These are phyloP conservation scores for Uronychia setigera DNA, from an alignment of 73 alveolate species.

Conservation along the genomic window DNA sequence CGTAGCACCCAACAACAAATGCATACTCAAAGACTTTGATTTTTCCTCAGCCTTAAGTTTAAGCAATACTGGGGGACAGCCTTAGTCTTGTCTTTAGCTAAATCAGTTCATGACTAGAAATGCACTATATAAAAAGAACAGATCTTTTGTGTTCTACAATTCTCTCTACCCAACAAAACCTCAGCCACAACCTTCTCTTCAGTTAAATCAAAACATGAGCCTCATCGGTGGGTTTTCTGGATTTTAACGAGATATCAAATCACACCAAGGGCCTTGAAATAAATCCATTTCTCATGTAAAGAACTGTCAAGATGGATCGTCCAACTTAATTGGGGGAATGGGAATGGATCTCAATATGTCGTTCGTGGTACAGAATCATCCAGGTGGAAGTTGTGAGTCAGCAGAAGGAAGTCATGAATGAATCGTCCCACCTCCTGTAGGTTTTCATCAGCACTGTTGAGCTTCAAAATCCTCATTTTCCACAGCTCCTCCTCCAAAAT, in stretches of 20 bases:
- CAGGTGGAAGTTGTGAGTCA: too few relatives aligned
- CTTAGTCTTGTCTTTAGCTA: neutral
- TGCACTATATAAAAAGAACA: neutral
- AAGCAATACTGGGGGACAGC: neutral
- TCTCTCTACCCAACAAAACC: slow-evolving; percentile 1
- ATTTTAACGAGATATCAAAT: too few relatives aligned
- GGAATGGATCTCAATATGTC: too few relatives aligned
- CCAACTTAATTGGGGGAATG: too few relatives aligned
- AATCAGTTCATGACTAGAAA: neutral
- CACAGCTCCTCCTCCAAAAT: neutral
- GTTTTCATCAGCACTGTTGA: neutral
- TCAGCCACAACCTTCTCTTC: too few relatives aligned
- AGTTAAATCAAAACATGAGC: too few relatives aligned
- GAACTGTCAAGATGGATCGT: too few relatives aligned
- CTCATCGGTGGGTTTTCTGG: too few relatives aligned
- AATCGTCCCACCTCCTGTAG: neutral
- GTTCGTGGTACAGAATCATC: too few relatives aligned
- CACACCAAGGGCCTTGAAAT: too few relatives aligned
- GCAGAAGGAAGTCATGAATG: too few relatives aligned
- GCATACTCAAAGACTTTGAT: neutral
- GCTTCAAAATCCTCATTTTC: neutral
- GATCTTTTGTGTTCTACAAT: neutral
- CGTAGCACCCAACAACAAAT: neutral
- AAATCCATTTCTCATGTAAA: too few relatives aligned
- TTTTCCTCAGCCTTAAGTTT: neutral